Conservation (phyloP, 2,329 filamentous ascomycete species). For the Dissoconium aciculare region DNA sequence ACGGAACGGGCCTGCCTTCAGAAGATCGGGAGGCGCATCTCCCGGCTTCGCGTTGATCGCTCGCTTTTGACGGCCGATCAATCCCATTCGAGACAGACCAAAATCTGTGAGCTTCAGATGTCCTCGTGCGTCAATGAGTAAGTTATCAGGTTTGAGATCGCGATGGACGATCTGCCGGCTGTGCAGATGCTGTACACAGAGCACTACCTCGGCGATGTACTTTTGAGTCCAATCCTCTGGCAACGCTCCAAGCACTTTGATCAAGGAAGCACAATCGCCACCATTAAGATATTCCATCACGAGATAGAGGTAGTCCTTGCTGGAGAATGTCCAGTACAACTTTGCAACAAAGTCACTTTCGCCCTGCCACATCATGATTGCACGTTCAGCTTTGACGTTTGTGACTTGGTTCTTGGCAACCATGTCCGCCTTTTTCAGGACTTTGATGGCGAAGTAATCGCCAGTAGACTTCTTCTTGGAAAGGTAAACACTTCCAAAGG, state of each 20-base stretch:
- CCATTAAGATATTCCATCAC: slow-evolving; percentile 99
- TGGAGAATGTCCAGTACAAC: slow-evolving; percentile 98
- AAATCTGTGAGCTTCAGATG: slow-evolving; percentile 97
- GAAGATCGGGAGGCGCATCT: slow-evolving; percentile 78
- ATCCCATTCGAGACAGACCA: slow-evolving; percentile 88
- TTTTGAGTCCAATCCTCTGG: slow-evolving; percentile 98
- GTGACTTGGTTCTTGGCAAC: slow-evolving; percentile 98
- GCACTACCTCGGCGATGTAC: slow-evolving; percentile 86
- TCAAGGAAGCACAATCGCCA: slow-evolving; percentile 88
- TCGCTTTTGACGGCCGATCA: slow-evolving; percentile 91
- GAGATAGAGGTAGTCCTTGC: slow-evolving; percentile 95
- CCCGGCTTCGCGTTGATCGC: slow-evolving; percentile 62
- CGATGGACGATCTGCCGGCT: slow-evolving; percentile 90
- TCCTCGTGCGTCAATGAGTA: slow-evolving; percentile 91
- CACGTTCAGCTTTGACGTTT: slow-evolving; percentile 94
- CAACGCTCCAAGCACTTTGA: slow-evolving; percentile 82
- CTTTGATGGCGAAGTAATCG: slow-evolving; percentile 97
- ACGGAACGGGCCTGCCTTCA: slow-evolving; percentile 84
- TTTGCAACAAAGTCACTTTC: slow-evolving; percentile 98
- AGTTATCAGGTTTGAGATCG: slow-evolving; percentile 91
- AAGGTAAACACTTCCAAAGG: slow-evolving; percentile 93
- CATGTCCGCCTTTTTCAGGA: slow-evolving; percentile 99
- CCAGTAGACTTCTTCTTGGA: slow-evolving; percentile 98
- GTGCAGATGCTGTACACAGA: slow-evolving; percentile 94
- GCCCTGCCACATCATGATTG: slow-evolving; percentile 99